phyloP scores from a whole-genome alignment of 2,329 filamentous ascomycete genomes.

The Cordyceps tenuipes region DNA sequence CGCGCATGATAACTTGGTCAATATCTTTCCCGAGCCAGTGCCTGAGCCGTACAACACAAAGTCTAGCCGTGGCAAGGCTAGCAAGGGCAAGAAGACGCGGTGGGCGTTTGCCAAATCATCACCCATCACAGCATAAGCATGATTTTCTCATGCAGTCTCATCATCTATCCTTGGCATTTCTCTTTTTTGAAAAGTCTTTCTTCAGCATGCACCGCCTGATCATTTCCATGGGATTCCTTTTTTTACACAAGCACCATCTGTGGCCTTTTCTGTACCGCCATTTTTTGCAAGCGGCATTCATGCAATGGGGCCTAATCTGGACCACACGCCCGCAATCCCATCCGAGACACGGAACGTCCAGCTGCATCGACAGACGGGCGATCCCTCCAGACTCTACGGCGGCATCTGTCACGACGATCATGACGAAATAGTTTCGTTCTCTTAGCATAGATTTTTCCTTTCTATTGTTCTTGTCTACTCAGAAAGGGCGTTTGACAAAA shows the following conservation, averaged over 20 bases:
- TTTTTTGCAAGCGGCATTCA: neutral
- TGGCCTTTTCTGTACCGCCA: neutral
- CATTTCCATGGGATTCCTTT: neutral
- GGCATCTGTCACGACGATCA: neutral
- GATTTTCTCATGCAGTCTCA: neutral
- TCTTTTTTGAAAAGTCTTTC: neutral
- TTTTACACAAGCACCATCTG: neutral
- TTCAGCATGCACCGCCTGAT: neutral
- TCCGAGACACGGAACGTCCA: neutral
- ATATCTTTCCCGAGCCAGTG: constrained; percentile 13
- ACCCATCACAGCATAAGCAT: constrained; percentile 20
- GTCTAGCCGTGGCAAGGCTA: neutral
- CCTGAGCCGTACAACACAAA: neutral
- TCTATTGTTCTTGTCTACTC: neutral
- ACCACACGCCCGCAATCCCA: neutral
- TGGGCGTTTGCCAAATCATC: constrained; percentile 22
- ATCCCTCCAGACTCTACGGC: neutral
- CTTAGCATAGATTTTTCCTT: neutral
- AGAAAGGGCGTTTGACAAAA: neutral
- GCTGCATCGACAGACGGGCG: neutral
- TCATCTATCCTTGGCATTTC: neutral
- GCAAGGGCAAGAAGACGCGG: constrained; percentile 22
- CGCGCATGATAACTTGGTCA: constrained; percentile 7
- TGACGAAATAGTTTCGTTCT: neutral
- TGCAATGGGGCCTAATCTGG: neutral